phyloP scores from a whole-genome alignment of 495 filamentous ascomycete species.

The Copromyces sp. region DNA sequence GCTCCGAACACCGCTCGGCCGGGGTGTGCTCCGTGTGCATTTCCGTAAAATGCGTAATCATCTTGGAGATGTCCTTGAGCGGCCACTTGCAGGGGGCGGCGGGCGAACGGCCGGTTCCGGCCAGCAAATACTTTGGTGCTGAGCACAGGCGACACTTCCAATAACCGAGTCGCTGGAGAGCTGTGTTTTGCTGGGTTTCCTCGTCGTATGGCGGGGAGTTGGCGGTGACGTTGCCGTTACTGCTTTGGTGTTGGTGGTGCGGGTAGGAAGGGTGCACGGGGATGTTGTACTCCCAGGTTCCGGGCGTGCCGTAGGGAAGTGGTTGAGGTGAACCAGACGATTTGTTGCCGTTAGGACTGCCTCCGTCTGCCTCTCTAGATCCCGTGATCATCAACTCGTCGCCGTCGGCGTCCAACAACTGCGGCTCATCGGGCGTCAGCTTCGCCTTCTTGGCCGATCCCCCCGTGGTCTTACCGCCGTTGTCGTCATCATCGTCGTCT shows the following conservation, averaged over 20 bases:
- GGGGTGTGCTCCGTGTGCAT: conserved; percentile 33
- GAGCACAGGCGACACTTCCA: conserved; percentile 37
- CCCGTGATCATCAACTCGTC: background rate
- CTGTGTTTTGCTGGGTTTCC: conserved; percentile 5
- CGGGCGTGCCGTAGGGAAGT: background rate
- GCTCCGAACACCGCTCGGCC: conserved; percentile 28
- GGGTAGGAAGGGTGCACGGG: background rate
- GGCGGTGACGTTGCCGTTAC: background rate
- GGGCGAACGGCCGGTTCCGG: conserved; percentile 27
- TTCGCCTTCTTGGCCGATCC: background rate
- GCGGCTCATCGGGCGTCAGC: background rate
- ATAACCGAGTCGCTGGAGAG: conserved; percentile 31
- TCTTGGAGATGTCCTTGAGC: conserved; percentile 36
- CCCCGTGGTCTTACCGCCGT: background rate
- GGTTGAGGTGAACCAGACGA: background rate
- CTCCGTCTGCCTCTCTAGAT: background rate
- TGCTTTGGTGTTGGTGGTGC: background rate
- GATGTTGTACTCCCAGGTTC: background rate
- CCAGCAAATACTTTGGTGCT: conserved; percentile 29
- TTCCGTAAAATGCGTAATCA: conserved; percentile 35
- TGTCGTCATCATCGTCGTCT: background rate
- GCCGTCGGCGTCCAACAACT: background rate
- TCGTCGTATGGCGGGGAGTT: background rate
- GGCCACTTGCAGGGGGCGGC: conserved; percentile 38
- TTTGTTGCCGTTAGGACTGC: background rate